Conservation (phyloP, 2,329 filamentous ascomycete genomes). For the Meredithiella fracta region DNA sequence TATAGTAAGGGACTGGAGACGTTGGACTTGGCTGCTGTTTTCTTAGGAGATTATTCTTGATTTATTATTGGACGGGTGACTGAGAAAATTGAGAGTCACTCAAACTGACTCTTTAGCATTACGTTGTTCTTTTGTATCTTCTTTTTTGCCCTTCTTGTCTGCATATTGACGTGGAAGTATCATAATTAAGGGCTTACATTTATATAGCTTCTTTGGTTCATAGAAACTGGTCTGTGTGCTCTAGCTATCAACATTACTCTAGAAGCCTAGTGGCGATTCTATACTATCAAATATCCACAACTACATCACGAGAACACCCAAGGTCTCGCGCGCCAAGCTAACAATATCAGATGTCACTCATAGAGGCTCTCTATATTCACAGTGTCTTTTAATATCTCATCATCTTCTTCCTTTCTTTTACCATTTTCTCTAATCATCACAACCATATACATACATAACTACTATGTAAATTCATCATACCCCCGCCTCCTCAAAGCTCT, state of each 20-base stretch:
- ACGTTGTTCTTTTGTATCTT: no score
- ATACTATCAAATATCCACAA: neutral
- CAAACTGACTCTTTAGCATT: no score
- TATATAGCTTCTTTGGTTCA: conserved; percentile 3
- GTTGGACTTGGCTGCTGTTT: neutral
- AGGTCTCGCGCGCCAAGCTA: neutral
- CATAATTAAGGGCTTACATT: neutral
- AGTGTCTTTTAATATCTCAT: no score
- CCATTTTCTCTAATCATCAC: neutral
- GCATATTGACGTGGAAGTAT: no score
- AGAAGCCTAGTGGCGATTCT: neutral
- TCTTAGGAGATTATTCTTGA: neutral
- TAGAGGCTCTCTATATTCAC: no score
- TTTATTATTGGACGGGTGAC: no score
- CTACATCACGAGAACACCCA: neutral
- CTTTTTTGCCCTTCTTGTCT: neutral
- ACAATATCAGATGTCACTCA: neutral
- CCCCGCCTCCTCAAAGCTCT: no score
- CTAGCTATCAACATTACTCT: neutral
- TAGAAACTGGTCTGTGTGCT: conserved; percentile 4
- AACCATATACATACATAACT: neutral
- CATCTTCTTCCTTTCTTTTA: neutral
- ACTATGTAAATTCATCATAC: neutral
- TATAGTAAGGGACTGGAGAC: neutral
- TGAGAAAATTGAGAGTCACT: no score